A percentile compares a stretch with the other conserved stretches of the same genome.
phyloP scores from a whole-genome alignment of 2,329 filamentous ascomycete species.

The Aspergillus transmontanensis region DNA sequence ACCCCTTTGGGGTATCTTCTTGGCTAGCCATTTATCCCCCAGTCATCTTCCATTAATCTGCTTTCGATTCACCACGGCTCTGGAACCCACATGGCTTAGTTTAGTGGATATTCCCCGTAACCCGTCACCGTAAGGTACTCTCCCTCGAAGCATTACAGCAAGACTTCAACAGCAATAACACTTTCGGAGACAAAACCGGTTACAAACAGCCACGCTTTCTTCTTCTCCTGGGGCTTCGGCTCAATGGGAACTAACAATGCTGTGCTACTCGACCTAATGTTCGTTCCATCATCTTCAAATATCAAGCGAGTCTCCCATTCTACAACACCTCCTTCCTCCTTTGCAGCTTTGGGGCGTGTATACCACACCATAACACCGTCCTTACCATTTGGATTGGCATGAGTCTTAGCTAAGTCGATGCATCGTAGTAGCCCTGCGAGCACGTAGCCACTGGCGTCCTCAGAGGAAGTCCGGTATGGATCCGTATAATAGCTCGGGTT shows the following conservation, averaged over 20 bases:
- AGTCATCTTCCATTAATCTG: neutral
- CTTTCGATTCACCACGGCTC: neutral
- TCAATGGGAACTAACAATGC: constrained; percentile 59
- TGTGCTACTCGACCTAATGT: constrained; percentile 53
- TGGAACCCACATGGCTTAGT: neutral
- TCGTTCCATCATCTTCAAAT: constrained; percentile 60
- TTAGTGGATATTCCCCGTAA: neutral
- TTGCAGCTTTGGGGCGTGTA: constrained; percentile 27
- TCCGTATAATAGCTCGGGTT: constrained; percentile 63
- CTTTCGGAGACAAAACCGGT: constrained; percentile 57
- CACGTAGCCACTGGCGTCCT: constrained; percentile 59
- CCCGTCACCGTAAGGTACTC: neutral
- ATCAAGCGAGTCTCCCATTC: constrained; percentile 52
- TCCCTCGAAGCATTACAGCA: constrained; percentile 39
- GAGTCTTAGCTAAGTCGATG: constrained; percentile 39
- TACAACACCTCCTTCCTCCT: constrained; percentile 1
- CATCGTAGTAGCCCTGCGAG: constrained; percentile 51
- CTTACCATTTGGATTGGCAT: constrained; percentile 36
- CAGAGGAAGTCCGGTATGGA: constrained; percentile 46
- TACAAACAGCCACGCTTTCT: constrained; percentile 60
- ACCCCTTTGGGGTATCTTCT: neutral
- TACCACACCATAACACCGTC: constrained; percentile 55
- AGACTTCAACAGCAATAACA: constrained; percentile 56
- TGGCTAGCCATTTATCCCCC: neutral
- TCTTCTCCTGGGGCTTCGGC: constrained; percentile 45